Conservation (phyloP, 2,329 filamentous ascomycete genomes). For the Aspergillus versicolor region DNA sequence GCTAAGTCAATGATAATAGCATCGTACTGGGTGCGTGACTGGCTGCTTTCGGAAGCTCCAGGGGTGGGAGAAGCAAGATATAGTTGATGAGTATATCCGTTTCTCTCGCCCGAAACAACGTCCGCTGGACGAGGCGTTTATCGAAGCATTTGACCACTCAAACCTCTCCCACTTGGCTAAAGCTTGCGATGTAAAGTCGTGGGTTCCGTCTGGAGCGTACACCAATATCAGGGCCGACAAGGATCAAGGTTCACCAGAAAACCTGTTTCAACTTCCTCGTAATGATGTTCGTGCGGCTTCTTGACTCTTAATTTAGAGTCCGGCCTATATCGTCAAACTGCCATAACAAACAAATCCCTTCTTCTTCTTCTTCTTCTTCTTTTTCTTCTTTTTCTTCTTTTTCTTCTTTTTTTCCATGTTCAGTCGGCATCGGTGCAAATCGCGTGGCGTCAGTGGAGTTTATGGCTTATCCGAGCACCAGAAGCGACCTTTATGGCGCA, state of each 20-base stretch:
- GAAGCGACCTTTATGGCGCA: background rate
- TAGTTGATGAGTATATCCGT: conserved; percentile 70
- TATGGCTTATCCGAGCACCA: background rate
- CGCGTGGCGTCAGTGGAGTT: background rate
- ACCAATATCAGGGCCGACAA: conserved; percentile 1
- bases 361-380: background rate
- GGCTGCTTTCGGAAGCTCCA: conserved; percentile 73
- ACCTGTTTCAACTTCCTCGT: conserved; percentile 9
- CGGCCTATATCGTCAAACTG: background rate
- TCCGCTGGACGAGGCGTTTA: conserved; percentile 31
- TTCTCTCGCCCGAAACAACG: conserved; percentile 57
- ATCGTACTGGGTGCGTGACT: conserved; percentile 87
- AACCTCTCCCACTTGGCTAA: conserved; percentile 20
- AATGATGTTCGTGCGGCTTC: conserved; percentile 4
- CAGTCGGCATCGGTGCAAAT: background rate
- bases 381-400: background rate
- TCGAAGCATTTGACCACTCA: conserved; percentile 25
- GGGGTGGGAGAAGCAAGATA: conserved; percentile 62
- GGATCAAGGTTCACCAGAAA: conserved; percentile 8
- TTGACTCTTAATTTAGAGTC: background rate
- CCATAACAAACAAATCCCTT: background rate
- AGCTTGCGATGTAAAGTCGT: conserved; percentile 17
- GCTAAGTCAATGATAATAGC: conserved; percentile 46
- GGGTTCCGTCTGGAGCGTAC: conserved; percentile 10
- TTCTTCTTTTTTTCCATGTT: background rate